Evolutionary conservation across 2,329 filamentous ascomycete species (phyloP).

Genomic region (Aspergillus persii): DNA sequence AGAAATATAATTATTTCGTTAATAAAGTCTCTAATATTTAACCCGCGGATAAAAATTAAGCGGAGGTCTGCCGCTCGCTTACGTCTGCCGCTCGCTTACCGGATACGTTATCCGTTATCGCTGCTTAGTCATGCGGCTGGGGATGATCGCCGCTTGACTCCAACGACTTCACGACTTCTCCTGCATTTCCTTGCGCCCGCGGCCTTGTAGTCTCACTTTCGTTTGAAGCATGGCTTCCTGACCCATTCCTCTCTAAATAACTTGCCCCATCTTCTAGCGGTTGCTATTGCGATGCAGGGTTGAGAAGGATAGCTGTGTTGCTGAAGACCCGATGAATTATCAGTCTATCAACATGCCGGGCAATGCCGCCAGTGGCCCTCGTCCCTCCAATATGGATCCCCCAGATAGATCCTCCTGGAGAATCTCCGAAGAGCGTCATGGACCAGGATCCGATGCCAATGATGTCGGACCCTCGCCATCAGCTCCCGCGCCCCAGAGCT

Average conservation of each 20-base stretch:
- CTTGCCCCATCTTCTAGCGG: neutral
- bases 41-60: too few relatives aligned
- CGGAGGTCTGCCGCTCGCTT: too few relatives aligned
- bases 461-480: constrained; percentile 1
- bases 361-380: constrained; percentile 20
- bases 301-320: neutral
- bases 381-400: constrained; percentile 1
- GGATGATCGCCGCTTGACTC: neutral
- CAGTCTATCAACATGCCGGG: constrained; percentile 35
- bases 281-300: neutral
- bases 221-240: constrained; percentile 2
- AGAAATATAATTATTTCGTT: too few relatives aligned
- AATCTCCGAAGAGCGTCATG: neutral
- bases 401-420: constrained; percentile 8
- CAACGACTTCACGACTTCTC: neutral
- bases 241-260: neutral
- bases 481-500: constrained; percentile 54
- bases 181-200: neutral
- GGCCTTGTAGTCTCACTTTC: neutral
- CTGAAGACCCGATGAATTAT: constrained; percentile 32
- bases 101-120: too few relatives aligned
- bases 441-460: neutral
- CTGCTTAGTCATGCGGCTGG: neutral
- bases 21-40: too few relatives aligned
- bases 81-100: too few relatives aligned